Evolutionary conservation across 225 moss, liverwort and hornwort species (phyloP).

Genomic region (Physcomitrellopsis africana): DNA sequence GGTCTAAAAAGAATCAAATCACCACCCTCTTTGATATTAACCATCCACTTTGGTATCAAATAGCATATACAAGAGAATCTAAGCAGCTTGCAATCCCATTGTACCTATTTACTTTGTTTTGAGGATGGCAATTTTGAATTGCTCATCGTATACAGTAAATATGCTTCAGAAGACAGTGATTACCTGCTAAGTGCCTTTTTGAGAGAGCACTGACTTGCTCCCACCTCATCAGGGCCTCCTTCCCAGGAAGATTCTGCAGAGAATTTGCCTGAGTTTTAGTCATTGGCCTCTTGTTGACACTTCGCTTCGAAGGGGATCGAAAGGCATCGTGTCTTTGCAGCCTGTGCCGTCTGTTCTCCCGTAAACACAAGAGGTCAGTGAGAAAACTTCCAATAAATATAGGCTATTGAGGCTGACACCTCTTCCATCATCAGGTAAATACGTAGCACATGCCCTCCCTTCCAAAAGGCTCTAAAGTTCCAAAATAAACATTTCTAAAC

Average conservation of each 20-base stretch:
- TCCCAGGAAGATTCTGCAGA: constrained; percentile 71
- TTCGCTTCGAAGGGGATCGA: constrained; percentile 39
- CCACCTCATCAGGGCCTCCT: constrained; percentile 64
- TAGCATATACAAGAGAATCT: too few relatives aligned
- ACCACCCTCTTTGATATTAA: too few relatives aligned
- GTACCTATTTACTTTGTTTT: too few relatives aligned
- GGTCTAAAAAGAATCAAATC: too few relatives aligned
- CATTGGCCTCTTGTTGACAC: constrained; percentile 51
- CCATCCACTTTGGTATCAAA: too few relatives aligned
- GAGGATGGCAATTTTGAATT: too few relatives aligned
- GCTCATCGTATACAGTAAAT: too few relatives aligned
- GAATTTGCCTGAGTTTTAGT: constrained; percentile 65
- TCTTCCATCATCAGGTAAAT: constrained; percentile 10
- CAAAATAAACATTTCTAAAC: constrained; percentile 14
- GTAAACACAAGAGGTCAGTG: constrained; percentile 43
- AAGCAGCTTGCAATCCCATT: too few relatives aligned
- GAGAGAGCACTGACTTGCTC: constrained; percentile 58
- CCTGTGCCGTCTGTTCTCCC: constrained; percentile 53
- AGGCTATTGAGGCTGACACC: constrained; percentile 14
- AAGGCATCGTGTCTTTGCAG: constrained; percentile 44
- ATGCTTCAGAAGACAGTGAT: neutral
- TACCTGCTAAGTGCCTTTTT: constrained; percentile 50
- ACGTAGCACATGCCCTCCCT: neutral
- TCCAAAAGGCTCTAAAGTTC: constrained; percentile 10
- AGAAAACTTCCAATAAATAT: constrained; percentile 19